Conservation (phyloP, 2,329 filamentous ascomycete species). For the Penicillium concentricum region DNA sequence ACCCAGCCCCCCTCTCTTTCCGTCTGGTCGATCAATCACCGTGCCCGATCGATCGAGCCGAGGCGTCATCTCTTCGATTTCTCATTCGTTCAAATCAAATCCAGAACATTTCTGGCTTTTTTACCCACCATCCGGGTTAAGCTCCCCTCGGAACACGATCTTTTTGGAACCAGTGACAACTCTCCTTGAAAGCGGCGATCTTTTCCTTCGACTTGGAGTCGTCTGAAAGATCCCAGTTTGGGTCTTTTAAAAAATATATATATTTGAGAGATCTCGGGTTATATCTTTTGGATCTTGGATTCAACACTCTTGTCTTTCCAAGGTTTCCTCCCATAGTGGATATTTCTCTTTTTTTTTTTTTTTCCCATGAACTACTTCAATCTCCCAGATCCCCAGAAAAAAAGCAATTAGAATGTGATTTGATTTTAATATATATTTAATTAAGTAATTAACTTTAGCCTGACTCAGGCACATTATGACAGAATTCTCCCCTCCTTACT, state of each 20-base stretch:
- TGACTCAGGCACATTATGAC: conserved; percentile 23
- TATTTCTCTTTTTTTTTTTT: not conserved
- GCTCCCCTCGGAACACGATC: conserved; percentile 21
- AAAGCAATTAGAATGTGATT: conserved; percentile 14
- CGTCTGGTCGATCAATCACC: conserved; percentile 23
- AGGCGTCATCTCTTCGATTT: not conserved
- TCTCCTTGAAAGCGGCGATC: conserved; percentile 6
- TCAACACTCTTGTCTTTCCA: not conserved
- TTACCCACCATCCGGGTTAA: conserved; percentile 22
- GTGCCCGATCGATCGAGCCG: conserved; percentile 22
- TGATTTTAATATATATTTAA: conserved; percentile 7
- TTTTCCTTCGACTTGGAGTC: conserved; percentile 13
- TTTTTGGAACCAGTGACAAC: conserved; percentile 18
- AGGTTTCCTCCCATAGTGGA: not conserved
- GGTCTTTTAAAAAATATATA: no score
- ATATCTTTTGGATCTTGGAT: not conserved
- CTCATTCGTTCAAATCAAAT: not conserved
- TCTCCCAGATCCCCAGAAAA: not conserved
- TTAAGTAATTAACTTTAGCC: conserved; percentile 18
- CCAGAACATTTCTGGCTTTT: not conserved
- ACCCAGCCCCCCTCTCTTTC: conserved; percentile 11
- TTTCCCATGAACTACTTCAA: not conserved
- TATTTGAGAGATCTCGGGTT: no score
- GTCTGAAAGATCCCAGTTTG: conserved; percentile 9
- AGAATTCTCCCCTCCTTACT: conserved; percentile 8